A percentile compares a stretch with the other conserved stretches of the same genome.
Evolutionary conservation across 202 grass and related monocot species (phyloP).

Genomic region (Zizania palustris): DNA sequence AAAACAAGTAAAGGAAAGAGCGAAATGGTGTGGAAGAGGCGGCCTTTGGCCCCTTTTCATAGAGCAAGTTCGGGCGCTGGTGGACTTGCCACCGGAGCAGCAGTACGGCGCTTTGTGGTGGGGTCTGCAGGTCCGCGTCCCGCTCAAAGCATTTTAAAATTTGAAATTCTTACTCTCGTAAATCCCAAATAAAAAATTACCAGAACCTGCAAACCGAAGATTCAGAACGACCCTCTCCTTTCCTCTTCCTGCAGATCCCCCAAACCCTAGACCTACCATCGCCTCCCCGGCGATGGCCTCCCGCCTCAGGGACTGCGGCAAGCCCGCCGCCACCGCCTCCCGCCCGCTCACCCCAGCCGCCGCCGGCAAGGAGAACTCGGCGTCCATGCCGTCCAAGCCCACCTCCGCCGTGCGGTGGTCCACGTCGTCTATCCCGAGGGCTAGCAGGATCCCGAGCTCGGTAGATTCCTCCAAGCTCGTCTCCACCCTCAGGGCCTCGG

Average conservation of each 20-base stretch:
- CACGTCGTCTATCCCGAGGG: conserved; percentile 77
- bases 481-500: conserved; percentile 49
- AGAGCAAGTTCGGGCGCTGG: too few relatives aligned
- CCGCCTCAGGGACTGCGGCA: conserved; percentile 71
- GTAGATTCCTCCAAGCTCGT: conserved; percentile 55
- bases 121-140: conserved; percentile 6
- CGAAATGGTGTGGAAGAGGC: too few relatives aligned
- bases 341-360: conserved; percentile 51
- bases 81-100: background rate
- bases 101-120: background rate
- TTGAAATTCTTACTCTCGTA: conserved; percentile 43
- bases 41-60: too few relatives aligned
- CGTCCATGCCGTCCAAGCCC: conserved; percentile 49
- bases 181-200: conserved; percentile 34
- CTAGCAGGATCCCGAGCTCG: conserved; percentile 58
- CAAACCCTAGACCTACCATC: conserved; percentile 44
- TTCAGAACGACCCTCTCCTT: background rate
- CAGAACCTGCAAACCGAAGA: background rate
- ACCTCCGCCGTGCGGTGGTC: conserved; percentile 64
- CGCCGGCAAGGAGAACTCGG: conserved; percentile 66
- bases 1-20: too few relatives aligned
- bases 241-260: conserved; percentile 13
- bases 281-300: conserved; percentile 52
- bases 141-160: conserved; percentile 57
- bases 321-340: conserved; percentile 29